A percentile compares a stretch with the other conserved stretches of the same genome.
Conservation (phyloP, 2,329 filamentous ascomycete species). For the Knufia fluminis region DNA sequence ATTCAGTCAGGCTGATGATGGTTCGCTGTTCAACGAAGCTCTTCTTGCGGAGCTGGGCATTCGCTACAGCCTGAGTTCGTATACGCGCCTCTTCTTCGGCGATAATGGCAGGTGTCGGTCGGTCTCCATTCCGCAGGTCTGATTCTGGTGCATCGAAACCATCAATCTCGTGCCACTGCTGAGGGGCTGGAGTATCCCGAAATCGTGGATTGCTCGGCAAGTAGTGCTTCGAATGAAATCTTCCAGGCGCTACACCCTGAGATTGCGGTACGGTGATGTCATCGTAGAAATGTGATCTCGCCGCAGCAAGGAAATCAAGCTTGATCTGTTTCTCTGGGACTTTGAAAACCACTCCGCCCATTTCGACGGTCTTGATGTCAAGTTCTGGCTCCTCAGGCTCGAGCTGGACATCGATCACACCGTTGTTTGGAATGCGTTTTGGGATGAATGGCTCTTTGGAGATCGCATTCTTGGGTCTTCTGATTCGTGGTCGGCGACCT, state of each 20-base stretch:
- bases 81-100: conserved; percentile 19
- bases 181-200: conserved; percentile 15
- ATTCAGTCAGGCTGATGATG: conserved; percentile 16
- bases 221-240: conserved; percentile 12
- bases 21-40: conserved; percentile 22
- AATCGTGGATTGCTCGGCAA: neutral
- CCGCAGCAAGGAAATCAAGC: conserved; percentile 60
- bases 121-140: conserved; percentile 23
- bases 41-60: conserved; percentile 12
- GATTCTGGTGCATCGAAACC: conserved; percentile 17
- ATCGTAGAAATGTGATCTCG: conserved; percentile 37
- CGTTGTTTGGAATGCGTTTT: conserved; percentile 46
- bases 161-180: conserved; percentile 13
- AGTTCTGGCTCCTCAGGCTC: conserved; percentile 40
- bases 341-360: conserved; percentile 53
- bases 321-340: conserved; percentile 57
- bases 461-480: conserved; percentile 42
- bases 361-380: conserved; percentile 49
- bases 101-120: conserved; percentile 22
- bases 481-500: conserved; percentile 35
- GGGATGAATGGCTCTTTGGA: conserved; percentile 37
- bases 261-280: conserved; percentile 23
- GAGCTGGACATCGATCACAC: conserved; percentile 60
- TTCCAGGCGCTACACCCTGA: conserved; percentile 8
- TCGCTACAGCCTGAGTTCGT: neutral